These are phyloP conservation scores for Xylaria sp. DNA, from an alignment of 2,329 filamentous ascomycete species.

Conservation along the genomic window DNA sequence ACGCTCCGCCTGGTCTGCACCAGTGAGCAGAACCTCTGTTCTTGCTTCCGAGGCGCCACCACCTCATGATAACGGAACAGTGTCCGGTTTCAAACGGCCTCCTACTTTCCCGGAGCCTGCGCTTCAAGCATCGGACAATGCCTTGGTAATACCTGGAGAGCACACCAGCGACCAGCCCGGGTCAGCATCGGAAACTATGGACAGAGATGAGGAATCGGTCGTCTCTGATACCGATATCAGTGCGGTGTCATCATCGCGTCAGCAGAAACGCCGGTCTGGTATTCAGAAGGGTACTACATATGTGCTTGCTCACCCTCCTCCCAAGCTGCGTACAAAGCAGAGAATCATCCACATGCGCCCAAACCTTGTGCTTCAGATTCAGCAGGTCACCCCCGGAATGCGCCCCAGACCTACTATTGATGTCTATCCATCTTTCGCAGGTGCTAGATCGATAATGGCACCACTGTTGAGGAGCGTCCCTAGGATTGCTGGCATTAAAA, in stretches of 20 bases:
- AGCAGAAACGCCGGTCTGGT: constrained; percentile 49
- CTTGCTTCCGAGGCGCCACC: constrained; percentile 27
- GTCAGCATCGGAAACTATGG: constrained; percentile 42
- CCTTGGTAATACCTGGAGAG: constrained; percentile 32
- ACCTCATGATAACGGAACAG: constrained; percentile 25
- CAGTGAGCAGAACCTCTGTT: constrained; percentile 34
- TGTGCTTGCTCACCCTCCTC: constrained; percentile 70
- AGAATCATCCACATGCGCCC: constrained; percentile 71
- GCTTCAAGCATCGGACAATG: constrained; percentile 24
- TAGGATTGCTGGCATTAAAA: constrained; percentile 66
- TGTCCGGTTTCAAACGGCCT: constrained; percentile 19
- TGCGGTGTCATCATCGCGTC: constrained; percentile 46
- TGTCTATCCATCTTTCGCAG: constrained; percentile 70
- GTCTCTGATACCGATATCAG: constrained; percentile 56
- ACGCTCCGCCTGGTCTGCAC: constrained; percentile 38
- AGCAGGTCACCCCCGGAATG: constrained; percentile 64
- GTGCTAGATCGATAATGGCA: constrained; percentile 62
- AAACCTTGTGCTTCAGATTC: constrained; percentile 73
- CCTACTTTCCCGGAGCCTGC: constrained; percentile 28
- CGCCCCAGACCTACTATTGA: constrained; percentile 74
- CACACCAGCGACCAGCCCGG: constrained; percentile 35
- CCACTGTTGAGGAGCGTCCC: constrained; percentile 66
- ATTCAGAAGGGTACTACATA: constrained; percentile 66
- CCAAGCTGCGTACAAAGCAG: constrained; percentile 64
- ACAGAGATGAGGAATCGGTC: constrained; percentile 56